These are phyloP conservation scores for Lactarius sanguifluus DNA, from an alignment of 768 basidiomycete genomes.

Conservation along the genomic window DNA sequence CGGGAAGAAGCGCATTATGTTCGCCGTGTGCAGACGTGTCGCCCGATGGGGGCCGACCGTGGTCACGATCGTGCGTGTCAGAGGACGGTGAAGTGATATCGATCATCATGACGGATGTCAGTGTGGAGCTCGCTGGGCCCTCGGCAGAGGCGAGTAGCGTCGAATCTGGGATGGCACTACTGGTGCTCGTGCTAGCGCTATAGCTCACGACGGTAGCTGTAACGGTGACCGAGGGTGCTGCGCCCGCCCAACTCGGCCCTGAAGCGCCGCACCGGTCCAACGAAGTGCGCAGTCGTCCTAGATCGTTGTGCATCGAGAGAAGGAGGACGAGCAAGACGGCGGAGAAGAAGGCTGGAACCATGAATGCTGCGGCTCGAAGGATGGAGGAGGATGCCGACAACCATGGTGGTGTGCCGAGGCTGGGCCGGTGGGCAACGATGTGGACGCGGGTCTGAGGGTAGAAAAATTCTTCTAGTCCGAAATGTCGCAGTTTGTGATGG, in stretches of 20 bases:
- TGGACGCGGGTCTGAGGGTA: conserved; percentile 47
- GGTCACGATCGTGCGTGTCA: conserved; percentile 31
- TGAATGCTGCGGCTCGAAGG: conserved; percentile 28
- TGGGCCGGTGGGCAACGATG: conserved; percentile 12
- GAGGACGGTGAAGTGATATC: conserved; percentile 20
- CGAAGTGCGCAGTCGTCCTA: conserved; percentile 34
- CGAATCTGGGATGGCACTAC: background rate
- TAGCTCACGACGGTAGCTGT: conserved; percentile 40
- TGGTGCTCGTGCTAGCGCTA: background rate
- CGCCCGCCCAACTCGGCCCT: conserved; percentile 19
- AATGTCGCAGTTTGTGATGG: conserved; percentile 54
- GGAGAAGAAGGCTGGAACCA: conserved; percentile 35
- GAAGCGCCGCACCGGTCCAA: conserved; percentile 34
- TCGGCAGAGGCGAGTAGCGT: background rate
- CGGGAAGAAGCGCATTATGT: conserved; percentile 26
- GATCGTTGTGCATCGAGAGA: conserved; percentile 34
- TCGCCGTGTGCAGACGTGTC: conserved; percentile 33
- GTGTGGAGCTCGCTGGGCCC: background rate
- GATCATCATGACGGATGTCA: conserved; percentile 25
- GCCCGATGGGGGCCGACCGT: conserved; percentile 26
- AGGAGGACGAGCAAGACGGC: conserved; percentile 34
- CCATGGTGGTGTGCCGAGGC: conserved; percentile 6
- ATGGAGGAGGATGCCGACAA: background rate
- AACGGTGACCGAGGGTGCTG: conserved; percentile 35
- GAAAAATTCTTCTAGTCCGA: conserved; percentile 56